Evolutionary conservation across 768 basidiomycete species (phyloP).

Genomic region (Boletus rubescentipes): DNA sequence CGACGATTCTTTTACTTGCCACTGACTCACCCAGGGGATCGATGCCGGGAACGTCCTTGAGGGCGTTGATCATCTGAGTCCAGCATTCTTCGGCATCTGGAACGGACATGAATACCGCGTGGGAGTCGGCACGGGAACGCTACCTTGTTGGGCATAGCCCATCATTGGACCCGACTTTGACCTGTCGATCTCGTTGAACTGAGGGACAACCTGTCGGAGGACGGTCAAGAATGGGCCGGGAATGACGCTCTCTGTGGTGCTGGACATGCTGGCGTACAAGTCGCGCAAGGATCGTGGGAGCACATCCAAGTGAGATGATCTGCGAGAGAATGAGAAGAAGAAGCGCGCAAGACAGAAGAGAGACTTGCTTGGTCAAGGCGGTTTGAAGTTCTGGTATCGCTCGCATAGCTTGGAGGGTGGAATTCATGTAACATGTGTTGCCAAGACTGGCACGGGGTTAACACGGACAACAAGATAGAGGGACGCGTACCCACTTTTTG

Average conservation of each 20-base stretch:
- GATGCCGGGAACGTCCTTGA: conserved; percentile 65
- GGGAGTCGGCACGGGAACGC: background rate
- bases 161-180: conserved; percentile 39
- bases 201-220: conserved; percentile 79
- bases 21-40: conserved; percentile 31
- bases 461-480: background rate
- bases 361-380: conserved; percentile 59
- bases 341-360: background rate
- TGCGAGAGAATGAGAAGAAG: background rate
- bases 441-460: conserved; percentile 52
- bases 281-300: conserved; percentile 58
- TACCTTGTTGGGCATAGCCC: conserved; percentile 81
- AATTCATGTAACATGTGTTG: conserved; percentile 98
- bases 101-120: conserved; percentile 1
- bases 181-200: conserved; percentile 77
- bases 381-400: conserved; percentile 86
- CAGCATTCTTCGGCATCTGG: conserved; percentile 93
- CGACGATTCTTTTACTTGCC: conserved; percentile 58
- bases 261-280: conserved; percentile 70
- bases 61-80: conserved; percentile 65
- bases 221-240: conserved; percentile 67
- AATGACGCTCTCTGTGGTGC: conserved; percentile 72
- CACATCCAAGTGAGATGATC: conserved; percentile 41
- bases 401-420: conserved; percentile 90
- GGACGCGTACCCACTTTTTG: conserved; percentile 51